phyloP scores from a whole-genome alignment of 805 yeast genomes.

The Yarrowia keelungensis region DNA sequence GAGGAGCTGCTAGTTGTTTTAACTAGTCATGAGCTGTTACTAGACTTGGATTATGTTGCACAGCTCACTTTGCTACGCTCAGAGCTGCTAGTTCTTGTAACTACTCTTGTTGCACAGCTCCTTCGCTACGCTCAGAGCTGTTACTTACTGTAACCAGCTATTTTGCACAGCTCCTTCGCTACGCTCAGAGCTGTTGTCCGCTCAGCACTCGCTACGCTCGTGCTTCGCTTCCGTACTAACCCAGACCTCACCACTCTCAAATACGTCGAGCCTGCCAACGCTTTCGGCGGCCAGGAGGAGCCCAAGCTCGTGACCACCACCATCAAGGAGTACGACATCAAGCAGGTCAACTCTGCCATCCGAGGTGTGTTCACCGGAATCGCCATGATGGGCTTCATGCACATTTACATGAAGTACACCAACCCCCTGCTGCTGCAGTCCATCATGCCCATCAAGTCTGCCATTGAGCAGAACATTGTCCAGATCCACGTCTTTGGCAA shows the following conservation, averaged over 20 bases:
- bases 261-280: constrained; percentile 83
- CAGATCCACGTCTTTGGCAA: constrained; percentile 86
- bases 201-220: neutral
- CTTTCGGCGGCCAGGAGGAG: constrained; percentile 74
- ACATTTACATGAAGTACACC: constrained; percentile 94
- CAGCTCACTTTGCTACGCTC: too few species aligned
- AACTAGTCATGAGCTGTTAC: too few species aligned
- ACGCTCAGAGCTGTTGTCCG: neutral
- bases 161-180: too few species aligned
- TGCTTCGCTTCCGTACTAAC: neutral
- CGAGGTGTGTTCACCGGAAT: constrained; percentile 85
- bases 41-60: too few species aligned
- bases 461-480: constrained; percentile 87
- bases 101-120: too few species aligned
- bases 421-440: constrained; percentile 96
- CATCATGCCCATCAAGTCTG: constrained; percentile 86
- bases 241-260: constrained; percentile 82
- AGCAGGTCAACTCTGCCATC: constrained; percentile 79
- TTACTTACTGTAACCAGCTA: too few species aligned
- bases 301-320: constrained; percentile 84
- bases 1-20: too few species aligned
- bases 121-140: too few species aligned
- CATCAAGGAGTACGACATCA: constrained; percentile 90
- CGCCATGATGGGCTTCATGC: constrained; percentile 99
- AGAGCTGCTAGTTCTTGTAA: too few species aligned